Base-by-base conservation (phyloP, 495 filamentous ascomycete species). In the Tuber melanosporum region DNA sequence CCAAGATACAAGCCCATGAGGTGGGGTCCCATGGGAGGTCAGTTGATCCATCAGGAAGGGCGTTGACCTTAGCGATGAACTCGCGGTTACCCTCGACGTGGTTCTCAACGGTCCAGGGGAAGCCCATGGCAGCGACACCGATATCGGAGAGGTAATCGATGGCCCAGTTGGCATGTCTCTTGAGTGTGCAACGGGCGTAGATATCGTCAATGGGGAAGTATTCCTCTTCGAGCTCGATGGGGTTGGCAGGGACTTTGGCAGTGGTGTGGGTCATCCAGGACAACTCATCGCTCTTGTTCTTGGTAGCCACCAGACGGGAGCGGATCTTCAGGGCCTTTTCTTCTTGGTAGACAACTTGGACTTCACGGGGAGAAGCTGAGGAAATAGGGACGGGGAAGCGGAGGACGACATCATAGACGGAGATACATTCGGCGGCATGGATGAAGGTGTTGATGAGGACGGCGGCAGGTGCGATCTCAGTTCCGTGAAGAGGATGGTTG, bases 1-100 rank as follows among this genome's bases (percentile, higher is more conserved):
- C 86, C 43, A 87, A 75, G 17, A 87, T 82, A 0, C 86, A 82
- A 15, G 86, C 86, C 86, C 86, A 87, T 20, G 86, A 87, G 2
- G 70, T 41, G 0, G 74, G 4, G 72, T 85, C 82, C 85, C 86
- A 86, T 15, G 83, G 78, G 14, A 83, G 26, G 43, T 76, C 66
- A 9, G 44, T 72, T 69, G 73, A 8, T 8, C n/a, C 69, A 41
- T 78, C 73, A 3, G 83, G 84, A 39, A 47, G 72, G 15, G 79
- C 74, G 75, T 87, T 85, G 12, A 87, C 85, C 15, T 76, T 73
- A 8, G 84, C 86, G n/a, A 87, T 71, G 86, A 87, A 86, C 77
- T 87, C 86, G 22, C 83, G 80, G 19, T 71, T 22, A 57, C 83
- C 85, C 4, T 84, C 86, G 66, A 82, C 81, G 72, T 87, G 86